Base-by-base conservation (phyloP, 768 basidiomycete species). In the Russula griseocarnosa region DNA sequence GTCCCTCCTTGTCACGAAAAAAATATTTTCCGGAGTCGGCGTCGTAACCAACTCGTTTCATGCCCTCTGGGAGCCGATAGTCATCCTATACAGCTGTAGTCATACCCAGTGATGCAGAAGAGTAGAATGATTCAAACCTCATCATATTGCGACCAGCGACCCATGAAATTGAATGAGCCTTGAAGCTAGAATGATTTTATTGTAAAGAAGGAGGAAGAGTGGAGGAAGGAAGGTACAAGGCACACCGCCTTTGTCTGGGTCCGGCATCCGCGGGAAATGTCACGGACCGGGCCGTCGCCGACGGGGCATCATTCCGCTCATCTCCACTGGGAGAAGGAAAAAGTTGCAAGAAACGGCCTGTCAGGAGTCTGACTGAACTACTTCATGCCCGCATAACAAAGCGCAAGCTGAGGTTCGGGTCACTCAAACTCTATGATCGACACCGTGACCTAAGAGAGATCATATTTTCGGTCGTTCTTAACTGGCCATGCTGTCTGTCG, bases 1-100 rank as follows among this genome's bases (percentile, higher is more conserved):
- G 74, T 11, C 88, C 87, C 53, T 79, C 79, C 3, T 61, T 61
- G 72, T 84, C 83, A 28, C 79, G 79, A 75, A 86, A 92, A 71
- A 81, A 79, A 76, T 91, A 90, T 54, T 80, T 76, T 55, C 82
- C 81, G 1, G 80, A 79, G 75, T 92, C 90, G 4, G 85, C 76
- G 74, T 92, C 90, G 70, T 91, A 92, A 13, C 88, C 90, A 61
- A 88, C 82, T 38, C 90, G 83, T 65, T 83, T 77, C 71, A 82
- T 74, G 47, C 82, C 82, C 58, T 78, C 78, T 1, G 82, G 82
- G 57, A 83, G 78, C 66, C 82, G 77, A 69, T 81, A 80, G n/a
- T 76, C 75, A 62, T 83, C 82, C 82, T 83, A 62, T 14, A 63
- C 18, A 54, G 16, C 44, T 22, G 3, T 57, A 61, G 36, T 58